phyloP scores from a whole-genome alignment of 2,329 filamentous ascomycete genomes.

The Endoconidiophora polonica region DNA sequence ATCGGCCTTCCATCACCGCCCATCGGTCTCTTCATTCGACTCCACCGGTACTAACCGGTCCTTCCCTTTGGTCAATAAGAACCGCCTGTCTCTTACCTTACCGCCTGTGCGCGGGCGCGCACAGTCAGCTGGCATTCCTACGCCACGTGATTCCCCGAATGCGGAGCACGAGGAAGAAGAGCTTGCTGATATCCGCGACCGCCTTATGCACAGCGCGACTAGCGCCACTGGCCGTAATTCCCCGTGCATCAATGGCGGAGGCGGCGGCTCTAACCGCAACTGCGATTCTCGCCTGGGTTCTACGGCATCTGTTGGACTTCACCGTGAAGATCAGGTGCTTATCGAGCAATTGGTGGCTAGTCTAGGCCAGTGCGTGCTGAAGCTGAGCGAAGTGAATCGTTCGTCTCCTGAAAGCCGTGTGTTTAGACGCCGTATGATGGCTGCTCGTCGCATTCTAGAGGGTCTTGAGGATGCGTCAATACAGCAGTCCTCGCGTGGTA shows the following conservation, averaged over 20 bases:
- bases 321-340: slow-evolving; percentile 40
- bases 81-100: slow-evolving; percentile 22
- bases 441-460: slow-evolving; percentile 56
- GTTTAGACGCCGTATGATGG: slow-evolving; percentile 56
- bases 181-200: slow-evolving; percentile 17
- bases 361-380: slow-evolving; percentile 43
- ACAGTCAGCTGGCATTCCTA: slow-evolving; percentile 26
- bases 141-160: slow-evolving; percentile 33
- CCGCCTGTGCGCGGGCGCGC: slow-evolving; percentile 1
- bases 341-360: slow-evolving; percentile 43
- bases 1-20: slow-evolving; percentile 28
- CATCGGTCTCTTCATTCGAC: slow-evolving; percentile 39
- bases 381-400: slow-evolving; percentile 36
- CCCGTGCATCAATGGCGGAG: slow-evolving; percentile 24
- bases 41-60: slow-evolving; percentile 43
- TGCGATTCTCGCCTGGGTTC: not conserved
- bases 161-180: slow-evolving; percentile 31
- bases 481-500: not conserved
- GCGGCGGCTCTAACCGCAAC: slow-evolving; percentile 15
- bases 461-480: slow-evolving; percentile 35
- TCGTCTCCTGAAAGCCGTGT: slow-evolving; percentile 42
- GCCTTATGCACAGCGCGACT: slow-evolving; percentile 4
- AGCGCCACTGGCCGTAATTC: slow-evolving; percentile 23
- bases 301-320: slow-evolving; percentile 28
- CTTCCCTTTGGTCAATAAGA: slow-evolving; percentile 39